Base-by-base conservation (phyloP, 768 basidiomycete species). In the Hygrocybe punicea region DNA sequence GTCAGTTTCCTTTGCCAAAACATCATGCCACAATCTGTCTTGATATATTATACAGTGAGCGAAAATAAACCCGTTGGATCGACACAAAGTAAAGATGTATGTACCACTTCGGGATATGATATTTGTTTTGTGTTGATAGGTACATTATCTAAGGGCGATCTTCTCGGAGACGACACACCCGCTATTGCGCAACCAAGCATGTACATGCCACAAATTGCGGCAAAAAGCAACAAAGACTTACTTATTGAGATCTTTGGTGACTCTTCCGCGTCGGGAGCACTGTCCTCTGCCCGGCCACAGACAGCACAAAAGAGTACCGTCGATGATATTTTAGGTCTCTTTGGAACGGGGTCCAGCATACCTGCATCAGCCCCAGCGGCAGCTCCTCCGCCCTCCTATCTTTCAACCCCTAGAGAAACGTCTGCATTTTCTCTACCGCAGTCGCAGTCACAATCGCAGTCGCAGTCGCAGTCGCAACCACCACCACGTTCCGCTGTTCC, bases 51-150 rank as follows among this genome's bases (percentile, higher is more conserved):
- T 48, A 19, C 62, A 95, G 93, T 94, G 52, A 95, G 93, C 73
- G 96, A 99, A 73, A 92, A 93, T 67, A 93, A 94, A 66, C 91
- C 92, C 35, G 97, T 99, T 29, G 97, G 96, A 3, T 94, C 94
- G 1, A 91, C 93, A 1, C 79, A 84, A 65, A 81, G 84, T 14
- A 81, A 85, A 71, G 91, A 93, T 58, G 88, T 87, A 63, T 23
- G 80, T 21, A 2, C 67, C 19, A 40, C 14, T 37, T 33, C 11
- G n/a, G 14, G 16, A 11, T 16, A 39, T 33, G 6, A 19, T 48
- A 16, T 42, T 6, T 25, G 51, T 46, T 21, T 36, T 17, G 56
- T 23, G 56, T 54, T 54, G 5, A 37, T 46, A 56, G 16, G 48
- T 24, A 44, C 50, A 35, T 29, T 11, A 9, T n/a, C 10, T 19